phyloP scores from a whole-genome alignment of 768 basidiomycete genomes.

The Mycena amicta region DNA sequence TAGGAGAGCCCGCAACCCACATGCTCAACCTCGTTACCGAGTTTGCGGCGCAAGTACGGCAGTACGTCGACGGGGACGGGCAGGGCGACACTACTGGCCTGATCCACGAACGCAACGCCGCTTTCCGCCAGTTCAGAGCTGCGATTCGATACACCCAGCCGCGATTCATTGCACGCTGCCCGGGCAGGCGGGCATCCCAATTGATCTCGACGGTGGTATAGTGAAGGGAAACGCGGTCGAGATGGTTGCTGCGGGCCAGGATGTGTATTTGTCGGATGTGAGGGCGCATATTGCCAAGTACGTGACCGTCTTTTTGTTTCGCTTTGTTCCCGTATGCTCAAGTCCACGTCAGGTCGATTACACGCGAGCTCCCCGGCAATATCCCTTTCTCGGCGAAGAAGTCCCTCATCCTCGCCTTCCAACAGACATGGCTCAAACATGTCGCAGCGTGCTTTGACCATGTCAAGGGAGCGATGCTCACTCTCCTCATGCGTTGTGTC shows the following conservation, averaged over 20 bases:
- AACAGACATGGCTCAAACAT: constrained; percentile 32
- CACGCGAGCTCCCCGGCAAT: constrained; percentile 41
- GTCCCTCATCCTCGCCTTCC: constrained; percentile 34
- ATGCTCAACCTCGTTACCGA: constrained; percentile 37
- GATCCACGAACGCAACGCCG: constrained; percentile 33
- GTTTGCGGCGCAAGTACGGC: constrained; percentile 34
- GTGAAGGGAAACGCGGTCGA: constrained; percentile 16
- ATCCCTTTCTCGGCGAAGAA: constrained; percentile 41
- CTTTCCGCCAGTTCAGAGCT: constrained; percentile 32
- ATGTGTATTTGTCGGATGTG: constrained; percentile 36
- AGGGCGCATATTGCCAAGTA: constrained; percentile 35
- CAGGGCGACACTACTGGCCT: constrained; percentile 26
- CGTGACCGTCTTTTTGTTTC: constrained; percentile 13
- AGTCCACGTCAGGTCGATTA: constrained; percentile 32
- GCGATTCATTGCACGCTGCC: constrained; percentile 35
- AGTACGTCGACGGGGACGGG: constrained; percentile 34
- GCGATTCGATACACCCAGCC: constrained; percentile 37
- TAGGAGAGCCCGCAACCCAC: constrained; percentile 38
- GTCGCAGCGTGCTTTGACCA: constrained; percentile 27
- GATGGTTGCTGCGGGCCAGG: constrained; percentile 16
- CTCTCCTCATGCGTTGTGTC: constrained; percentile 32
- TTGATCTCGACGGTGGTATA: constrained; percentile 20
- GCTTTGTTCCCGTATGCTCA: neutral
- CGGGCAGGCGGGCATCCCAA: constrained; percentile 8
- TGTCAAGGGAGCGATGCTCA: constrained; percentile 31